These are phyloP conservation scores for Nicotiana rustica DNA, from an alignment of 305 asterid species.

Conservation along the genomic window DNA sequence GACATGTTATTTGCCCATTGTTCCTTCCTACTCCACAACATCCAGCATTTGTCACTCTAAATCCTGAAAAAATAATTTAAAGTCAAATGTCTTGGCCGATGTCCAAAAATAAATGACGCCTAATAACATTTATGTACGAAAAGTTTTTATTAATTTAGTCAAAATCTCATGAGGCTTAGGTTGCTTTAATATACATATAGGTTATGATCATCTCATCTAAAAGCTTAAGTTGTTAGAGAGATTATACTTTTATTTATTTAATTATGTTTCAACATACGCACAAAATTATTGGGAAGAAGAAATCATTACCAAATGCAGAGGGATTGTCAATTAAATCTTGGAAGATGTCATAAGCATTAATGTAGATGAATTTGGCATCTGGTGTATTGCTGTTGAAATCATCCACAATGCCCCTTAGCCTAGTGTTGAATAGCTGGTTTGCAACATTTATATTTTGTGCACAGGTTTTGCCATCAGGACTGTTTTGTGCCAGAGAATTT, in stretches of 20 bases:
- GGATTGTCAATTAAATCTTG: slow-evolving; percentile 53
- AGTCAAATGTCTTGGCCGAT: not conserved
- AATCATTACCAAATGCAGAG: slow-evolving; percentile 44
- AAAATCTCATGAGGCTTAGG: not conserved
- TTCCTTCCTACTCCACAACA: slow-evolving; percentile 67
- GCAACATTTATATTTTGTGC: slow-evolving; percentile 47
- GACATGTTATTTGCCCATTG: slow-evolving; percentile 60
- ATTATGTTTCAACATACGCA: not conserved
- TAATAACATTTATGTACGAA: not conserved
- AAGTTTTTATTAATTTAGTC: not conserved
- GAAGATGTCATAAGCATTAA: slow-evolving; percentile 53
- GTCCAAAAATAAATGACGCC: no score
- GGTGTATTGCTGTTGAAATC: slow-evolving; percentile 44
- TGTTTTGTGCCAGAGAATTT: slow-evolving; percentile 53
- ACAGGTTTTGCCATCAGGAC: slow-evolving; percentile 55
- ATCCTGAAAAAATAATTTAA: slow-evolving; percentile 41
- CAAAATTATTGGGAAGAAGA: not conserved
- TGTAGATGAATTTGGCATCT: slow-evolving; percentile 54
- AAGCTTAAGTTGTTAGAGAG: not conserved
- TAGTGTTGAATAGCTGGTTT: slow-evolving; percentile 50
- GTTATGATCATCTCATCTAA: no score
- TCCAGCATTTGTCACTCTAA: slow-evolving; percentile 58
- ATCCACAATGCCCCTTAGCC: slow-evolving; percentile 46
- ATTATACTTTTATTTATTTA: not conserved
- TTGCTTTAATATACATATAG: no score